These are phyloP conservation scores for Vararia minispora DNA, from an alignment of 768 basidiomycete species.

Conservation along the genomic window DNA sequence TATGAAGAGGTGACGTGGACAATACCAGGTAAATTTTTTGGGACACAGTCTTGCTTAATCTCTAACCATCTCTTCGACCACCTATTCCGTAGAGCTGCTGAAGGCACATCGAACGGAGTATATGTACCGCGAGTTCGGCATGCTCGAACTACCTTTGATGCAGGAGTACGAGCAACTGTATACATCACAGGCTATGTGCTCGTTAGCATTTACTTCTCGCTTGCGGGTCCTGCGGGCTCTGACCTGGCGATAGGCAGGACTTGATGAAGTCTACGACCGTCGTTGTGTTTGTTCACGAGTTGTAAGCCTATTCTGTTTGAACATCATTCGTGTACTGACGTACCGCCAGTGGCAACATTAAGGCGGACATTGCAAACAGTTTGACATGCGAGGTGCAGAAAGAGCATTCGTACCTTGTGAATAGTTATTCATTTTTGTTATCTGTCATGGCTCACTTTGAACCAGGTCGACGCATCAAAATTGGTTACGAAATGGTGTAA, in stretches of 20 bases:
- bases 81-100: conserved; percentile 50
- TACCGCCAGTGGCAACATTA: conserved; percentile 66
- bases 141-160: conserved; percentile 77
- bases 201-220: conserved; percentile 41
- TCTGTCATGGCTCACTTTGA: not conserved
- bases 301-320: conserved; percentile 40
- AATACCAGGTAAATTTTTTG: conserved; percentile 44
- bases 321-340: conserved; percentile 1
- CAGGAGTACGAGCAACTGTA: conserved; percentile 60
- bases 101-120: conserved; percentile 84
- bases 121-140: conserved; percentile 60
- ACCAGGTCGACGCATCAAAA: conserved; percentile 78
- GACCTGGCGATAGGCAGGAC: conserved; percentile 44
- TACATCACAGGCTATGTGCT: conserved; percentile 78
- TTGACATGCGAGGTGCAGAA: conserved; percentile 61
- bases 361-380: conserved; percentile 69
- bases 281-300: conserved; percentile 88
- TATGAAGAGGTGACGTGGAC: conserved; percentile 51
- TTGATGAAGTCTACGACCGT: conserved; percentile 68
- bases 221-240: not conserved
- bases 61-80: no score
- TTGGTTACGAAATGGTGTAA: conserved; percentile 70
- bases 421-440: conserved; percentile 6
- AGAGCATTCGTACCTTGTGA: conserved; percentile 79
- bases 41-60: no score